These are phyloP conservation scores for Leccinum variicolor DNA, from an alignment of 768 basidiomycete species.

Conservation along the genomic window DNA sequence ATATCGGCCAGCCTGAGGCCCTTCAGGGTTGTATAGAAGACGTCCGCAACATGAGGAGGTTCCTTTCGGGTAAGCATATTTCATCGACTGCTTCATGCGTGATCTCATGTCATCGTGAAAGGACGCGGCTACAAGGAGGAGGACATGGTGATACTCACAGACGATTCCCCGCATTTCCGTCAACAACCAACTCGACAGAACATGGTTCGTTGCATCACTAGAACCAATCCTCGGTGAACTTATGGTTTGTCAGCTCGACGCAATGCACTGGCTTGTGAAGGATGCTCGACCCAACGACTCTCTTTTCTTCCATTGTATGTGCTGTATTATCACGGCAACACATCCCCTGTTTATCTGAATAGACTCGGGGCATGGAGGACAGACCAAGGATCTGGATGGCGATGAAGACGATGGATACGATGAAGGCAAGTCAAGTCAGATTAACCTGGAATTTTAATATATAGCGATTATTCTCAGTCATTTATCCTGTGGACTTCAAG, in stretches of 20 bases:
- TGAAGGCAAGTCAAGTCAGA: conserved; percentile 47
- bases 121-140: conserved; percentile 59
- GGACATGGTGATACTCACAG: conserved; percentile 85
- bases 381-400: conserved; percentile 77
- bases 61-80: conserved; percentile 59
- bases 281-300: conserved; percentile 70
- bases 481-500: conserved; percentile 80
- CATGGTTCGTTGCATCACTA: conserved; percentile 50
- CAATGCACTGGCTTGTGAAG: not conserved
- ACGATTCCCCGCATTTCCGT: conserved; percentile 62
- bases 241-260: conserved; percentile 37
- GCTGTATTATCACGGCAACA: not conserved
- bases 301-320: conserved; percentile 85
- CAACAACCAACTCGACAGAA: conserved; percentile 75
- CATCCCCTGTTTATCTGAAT: not conserved
- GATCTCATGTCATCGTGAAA: not conserved
- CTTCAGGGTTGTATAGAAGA: conserved; percentile 92
- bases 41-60: conserved; percentile 68
- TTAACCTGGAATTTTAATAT: conserved; percentile 1
- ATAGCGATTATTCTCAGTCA: conserved; percentile 43
- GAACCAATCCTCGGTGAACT: not conserved
- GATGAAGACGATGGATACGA: conserved; percentile 85
- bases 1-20: conserved; percentile 62
- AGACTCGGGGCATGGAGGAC: conserved; percentile 96
- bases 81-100: not conserved